Evolutionary conservation across 805 yeast species (phyloP), one percentile per base, ranked within the genome.

Genomic region (Citeromyces nyonsensis): DNA sequence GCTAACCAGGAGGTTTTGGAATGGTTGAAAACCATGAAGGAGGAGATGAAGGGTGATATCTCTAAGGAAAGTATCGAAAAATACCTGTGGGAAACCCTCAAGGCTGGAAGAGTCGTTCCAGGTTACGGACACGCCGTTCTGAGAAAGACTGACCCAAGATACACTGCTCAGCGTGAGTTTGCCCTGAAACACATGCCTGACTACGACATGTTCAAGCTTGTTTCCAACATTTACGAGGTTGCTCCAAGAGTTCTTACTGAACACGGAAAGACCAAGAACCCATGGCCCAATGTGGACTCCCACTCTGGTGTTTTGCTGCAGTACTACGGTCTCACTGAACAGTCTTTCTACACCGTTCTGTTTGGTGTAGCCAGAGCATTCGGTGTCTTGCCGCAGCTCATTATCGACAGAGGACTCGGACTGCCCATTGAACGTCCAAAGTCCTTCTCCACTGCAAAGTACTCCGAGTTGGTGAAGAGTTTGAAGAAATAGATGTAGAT

Each of bases 381-480:
- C 38, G 93, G 93, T 65, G 86, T 78, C 35, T 63, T 80, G 49
- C 85, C 91, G 40, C 91, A 81, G 64, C 64, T 79, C 59, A 78
- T 80, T 59, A 73, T 75, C 49, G 91, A 80, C 63, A 72, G 93
- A 56, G 86, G 85, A 45, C 61, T 74, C 39, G 91, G 91, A 51
- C 56, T 70, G 44, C 75, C 93, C 46, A 77, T 80, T 51, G 93
- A 80, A 66, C 78, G 93, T 65, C 91, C 91, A 62, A 80, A 80
- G 63, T 76, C 94, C 40, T 82, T 84, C 83, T 81, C 94, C 39
- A 83, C 95, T 43, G 88, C 83, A 63, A 84, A 84, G 64, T 82
- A 79, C 68, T 75, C 73, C 53, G 84, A 82, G 67, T 63, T 83
- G 56, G 93, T 78, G 50, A 64, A 41, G 38, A 39, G 46, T 31